phyloP scores from a whole-genome alignment of 129 eudicot species.

The Lactuca saligna region DNA sequence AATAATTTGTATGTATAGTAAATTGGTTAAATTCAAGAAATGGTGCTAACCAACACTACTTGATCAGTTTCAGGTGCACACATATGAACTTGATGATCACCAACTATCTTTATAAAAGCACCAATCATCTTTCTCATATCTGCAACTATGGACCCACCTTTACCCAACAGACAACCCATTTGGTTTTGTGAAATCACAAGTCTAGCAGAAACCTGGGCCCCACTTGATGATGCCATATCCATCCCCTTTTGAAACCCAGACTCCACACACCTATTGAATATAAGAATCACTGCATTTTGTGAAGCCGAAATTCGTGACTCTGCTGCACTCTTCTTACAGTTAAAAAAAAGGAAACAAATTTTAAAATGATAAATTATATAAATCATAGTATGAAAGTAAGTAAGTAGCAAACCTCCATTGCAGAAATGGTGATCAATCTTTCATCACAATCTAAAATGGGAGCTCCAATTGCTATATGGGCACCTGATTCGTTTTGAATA shows the following conservation, averaged over 20 bases:
- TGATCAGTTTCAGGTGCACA: conserved; percentile 59
- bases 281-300: conserved; percentile 63
- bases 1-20: background rate
- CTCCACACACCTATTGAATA: too few species aligned
- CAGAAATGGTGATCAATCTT: conserved; percentile 57
- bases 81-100: conserved; percentile 59
- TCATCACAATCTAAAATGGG: conserved; percentile 59
- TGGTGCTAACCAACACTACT: conserved; percentile 61
- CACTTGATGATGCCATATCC: conserved; percentile 38
- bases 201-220: conserved; percentile 43
- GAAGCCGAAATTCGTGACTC: conserved; percentile 68
- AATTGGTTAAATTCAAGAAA: too few species aligned
- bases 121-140: conserved; percentile 82
- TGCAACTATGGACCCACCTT: conserved; percentile 76
- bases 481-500: conserved; percentile 66
- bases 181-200: conserved; percentile 57
- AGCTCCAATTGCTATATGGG: conserved; percentile 48
- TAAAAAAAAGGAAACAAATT: conserved; percentile 18
- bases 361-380: background rate
- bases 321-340: conserved; percentile 52
- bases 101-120: conserved; percentile 54
- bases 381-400: background rate
- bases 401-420: conserved; percentile 62
- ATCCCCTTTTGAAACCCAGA: too few species aligned
- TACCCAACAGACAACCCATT: conserved; percentile 87